Conservation (phyloP, 1,284 basidiomycete genomes). For the Butyriboletus appendiculatus region DNA sequence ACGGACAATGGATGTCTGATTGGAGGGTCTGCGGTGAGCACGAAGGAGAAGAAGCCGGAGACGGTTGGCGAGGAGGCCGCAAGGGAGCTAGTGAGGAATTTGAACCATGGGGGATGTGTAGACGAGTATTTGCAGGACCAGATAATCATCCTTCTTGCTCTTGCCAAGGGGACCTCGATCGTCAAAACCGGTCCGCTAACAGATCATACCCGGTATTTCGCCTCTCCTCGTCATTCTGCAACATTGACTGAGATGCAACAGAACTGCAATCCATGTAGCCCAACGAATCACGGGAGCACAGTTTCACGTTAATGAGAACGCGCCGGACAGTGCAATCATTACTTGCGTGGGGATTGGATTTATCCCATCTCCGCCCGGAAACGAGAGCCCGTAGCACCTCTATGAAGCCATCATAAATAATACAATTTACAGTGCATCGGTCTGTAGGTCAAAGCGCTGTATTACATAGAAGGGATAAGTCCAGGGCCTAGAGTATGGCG, state of each 20-base stretch:
- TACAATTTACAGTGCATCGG: slow-evolving; percentile 26
- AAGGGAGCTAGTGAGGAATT: slow-evolving; percentile 50
- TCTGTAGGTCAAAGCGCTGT: slow-evolving; percentile 11
- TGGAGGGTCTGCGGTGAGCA: slow-evolving; percentile 63
- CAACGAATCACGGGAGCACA: slow-evolving; percentile 63
- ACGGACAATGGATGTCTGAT: slow-evolving; percentile 62
- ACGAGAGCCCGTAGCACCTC: background rate
- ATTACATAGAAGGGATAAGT: slow-evolving; percentile 26
- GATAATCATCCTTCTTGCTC: slow-evolving; percentile 71
- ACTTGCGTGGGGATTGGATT: slow-evolving; percentile 61
- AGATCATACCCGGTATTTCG: slow-evolving; percentile 61
- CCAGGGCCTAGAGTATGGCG: slow-evolving; percentile 20
- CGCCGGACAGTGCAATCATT: slow-evolving; percentile 42
- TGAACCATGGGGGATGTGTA: slow-evolving; percentile 63
- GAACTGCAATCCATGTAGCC: slow-evolving; percentile 73
- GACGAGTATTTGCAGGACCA: slow-evolving; percentile 74
- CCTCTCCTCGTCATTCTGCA: background rate
- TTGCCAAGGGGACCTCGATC: slow-evolving; percentile 61
- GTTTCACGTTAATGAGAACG: slow-evolving; percentile 50
- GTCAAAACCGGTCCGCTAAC: slow-evolving; percentile 57
- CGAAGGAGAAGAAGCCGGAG: slow-evolving; percentile 45
- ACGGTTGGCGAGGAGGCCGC: slow-evolving; percentile 61
- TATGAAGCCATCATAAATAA: slow-evolving; percentile 14
- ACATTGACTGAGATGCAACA: slow-evolving; percentile 27
- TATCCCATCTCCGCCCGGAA: slow-evolving; percentile 15